Conservation (phyloP, 495 filamentous ascomycete genomes). For the Podospora tetraspora region DNA sequence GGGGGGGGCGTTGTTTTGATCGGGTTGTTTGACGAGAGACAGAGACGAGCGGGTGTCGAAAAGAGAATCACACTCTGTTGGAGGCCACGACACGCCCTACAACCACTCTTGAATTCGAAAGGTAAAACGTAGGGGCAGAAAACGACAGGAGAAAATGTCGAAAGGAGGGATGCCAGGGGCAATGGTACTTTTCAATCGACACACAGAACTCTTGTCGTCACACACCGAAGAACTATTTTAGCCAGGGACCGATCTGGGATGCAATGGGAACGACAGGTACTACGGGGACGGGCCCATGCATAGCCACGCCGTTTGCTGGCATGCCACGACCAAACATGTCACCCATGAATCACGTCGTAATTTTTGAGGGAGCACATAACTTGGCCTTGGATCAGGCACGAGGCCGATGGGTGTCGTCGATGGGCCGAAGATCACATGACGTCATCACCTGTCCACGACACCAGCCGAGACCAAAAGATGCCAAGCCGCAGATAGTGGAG, state of each 20-base stretch:
- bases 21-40: background rate
- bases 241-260: background rate
- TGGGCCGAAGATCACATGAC: background rate
- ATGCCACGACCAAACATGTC: background rate
- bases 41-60: background rate
- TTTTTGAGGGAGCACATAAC: background rate
- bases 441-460: background rate
- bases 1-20: no score
- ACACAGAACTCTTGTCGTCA: background rate
- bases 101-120: background rate
- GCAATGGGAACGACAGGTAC: background rate
- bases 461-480: background rate
- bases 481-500: background rate
- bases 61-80: background rate
- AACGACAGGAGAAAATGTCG: background rate
- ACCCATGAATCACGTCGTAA: background rate
- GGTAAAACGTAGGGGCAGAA: background rate
- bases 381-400: background rate
- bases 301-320: background rate
- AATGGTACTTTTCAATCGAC: background rate
- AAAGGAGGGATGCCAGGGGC: background rate
- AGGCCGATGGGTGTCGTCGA: background rate
- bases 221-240: background rate
- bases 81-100: background rate
- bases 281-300: background rate